phyloP scores from a whole-genome alignment of 345 rosid genomes.

The Euphorbia peplus region DNA sequence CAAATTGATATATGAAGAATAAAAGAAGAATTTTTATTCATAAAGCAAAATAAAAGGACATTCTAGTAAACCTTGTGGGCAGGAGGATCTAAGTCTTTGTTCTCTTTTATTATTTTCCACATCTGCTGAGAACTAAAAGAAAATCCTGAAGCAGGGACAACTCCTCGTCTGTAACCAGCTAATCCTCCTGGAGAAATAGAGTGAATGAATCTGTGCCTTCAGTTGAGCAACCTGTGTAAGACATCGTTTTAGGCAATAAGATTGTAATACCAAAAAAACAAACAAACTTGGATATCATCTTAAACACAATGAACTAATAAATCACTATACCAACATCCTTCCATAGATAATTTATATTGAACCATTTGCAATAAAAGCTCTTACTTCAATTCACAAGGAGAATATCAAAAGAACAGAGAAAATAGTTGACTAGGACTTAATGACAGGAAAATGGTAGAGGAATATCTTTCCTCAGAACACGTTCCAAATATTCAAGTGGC shows the following conservation, averaged over 20 bases:
- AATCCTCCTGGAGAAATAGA: slow-evolving; percentile 39
- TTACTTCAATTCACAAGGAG: neutral
- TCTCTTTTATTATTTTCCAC: slow-evolving; percentile 36
- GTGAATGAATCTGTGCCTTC: slow-evolving; percentile 34
- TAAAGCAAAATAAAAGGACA: neutral
- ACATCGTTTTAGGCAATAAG: slow-evolving; percentile 6
- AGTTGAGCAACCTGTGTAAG: slow-evolving; percentile 32
- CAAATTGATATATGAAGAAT: neutral
- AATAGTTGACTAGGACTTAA: neutral
- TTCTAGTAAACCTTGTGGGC: slow-evolving; percentile 29
- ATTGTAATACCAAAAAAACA: neutral
- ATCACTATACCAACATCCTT: neutral
- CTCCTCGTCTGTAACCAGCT: slow-evolving; percentile 35
- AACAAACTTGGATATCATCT: neutral
- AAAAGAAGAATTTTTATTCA: slow-evolving; percentile 1
- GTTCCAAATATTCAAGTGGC: slow-evolving; percentile 30
- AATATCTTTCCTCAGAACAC: slow-evolving; percentile 31
- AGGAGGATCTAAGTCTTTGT: slow-evolving; percentile 37
- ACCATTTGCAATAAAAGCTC: neutral
- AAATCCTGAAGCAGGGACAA: slow-evolving; percentile 37
- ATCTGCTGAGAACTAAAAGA: slow-evolving; percentile 31
- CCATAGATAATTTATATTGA: neutral
- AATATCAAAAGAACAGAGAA: neutral
- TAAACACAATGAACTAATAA: neutral
- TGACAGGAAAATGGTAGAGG: neutral